Percentiles rank a stretch among this genome's conserved stretches.
phyloP scores from a whole-genome alignment of 768 basidiomycete genomes.

The Xerocomellus dryophilus region DNA sequence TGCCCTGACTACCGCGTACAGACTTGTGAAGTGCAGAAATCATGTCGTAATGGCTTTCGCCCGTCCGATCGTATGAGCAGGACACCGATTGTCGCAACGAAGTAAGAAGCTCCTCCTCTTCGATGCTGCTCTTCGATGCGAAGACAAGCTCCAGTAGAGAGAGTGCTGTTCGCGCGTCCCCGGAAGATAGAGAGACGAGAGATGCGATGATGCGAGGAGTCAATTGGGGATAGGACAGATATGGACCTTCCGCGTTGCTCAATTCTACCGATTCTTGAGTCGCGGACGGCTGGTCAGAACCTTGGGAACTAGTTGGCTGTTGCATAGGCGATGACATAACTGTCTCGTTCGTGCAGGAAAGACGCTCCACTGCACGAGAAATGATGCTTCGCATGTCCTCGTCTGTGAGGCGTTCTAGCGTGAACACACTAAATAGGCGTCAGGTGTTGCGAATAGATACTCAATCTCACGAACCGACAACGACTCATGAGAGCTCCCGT shows the following conservation, averaged over 20 bases:
- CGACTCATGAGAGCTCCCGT: conserved; percentile 71
- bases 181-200: conserved; percentile 53
- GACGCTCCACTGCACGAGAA: conserved; percentile 46
- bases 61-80: conserved; percentile 69
- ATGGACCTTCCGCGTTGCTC: conserved; percentile 13
- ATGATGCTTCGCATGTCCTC: conserved; percentile 59
- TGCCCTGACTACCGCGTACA: conserved; percentile 70
- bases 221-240: conserved; percentile 37
- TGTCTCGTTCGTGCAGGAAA: conserved; percentile 20
- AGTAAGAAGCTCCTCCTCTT: conserved; percentile 50
- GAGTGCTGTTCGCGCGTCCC: conserved; percentile 76
- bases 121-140: conserved; percentile 36
- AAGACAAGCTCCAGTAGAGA: conserved; percentile 74
- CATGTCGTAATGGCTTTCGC: conserved; percentile 77
- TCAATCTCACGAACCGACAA: conserved; percentile 53
- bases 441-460: conserved; percentile 4
- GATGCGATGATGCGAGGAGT: conserved; percentile 46
- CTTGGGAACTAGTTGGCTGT: conserved; percentile 17
- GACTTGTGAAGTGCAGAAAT: conserved; percentile 84
- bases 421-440: conserved; percentile 59
- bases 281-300: conserved; percentile 13
- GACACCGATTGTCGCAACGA: conserved; percentile 61
- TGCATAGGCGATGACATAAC: not conserved
- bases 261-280: conserved; percentile 19
- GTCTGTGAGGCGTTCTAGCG: conserved; percentile 63